Conservation (phyloP, 257 asterid species). For the Knoxia roxburghii region DNA sequence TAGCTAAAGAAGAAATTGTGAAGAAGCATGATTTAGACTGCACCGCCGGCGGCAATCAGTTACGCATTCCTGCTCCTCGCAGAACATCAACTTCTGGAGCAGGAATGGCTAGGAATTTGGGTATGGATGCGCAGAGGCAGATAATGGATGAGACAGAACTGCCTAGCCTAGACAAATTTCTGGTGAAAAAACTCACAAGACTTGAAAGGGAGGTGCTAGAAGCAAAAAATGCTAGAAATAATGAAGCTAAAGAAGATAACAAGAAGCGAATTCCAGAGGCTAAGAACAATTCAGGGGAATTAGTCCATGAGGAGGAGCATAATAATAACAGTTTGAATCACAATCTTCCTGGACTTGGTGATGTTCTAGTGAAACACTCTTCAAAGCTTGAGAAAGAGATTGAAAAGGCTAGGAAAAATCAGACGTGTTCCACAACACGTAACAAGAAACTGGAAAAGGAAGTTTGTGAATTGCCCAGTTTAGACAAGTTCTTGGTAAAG, state of each 20-base stretch:
- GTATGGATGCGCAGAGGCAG: constrained; percentile 17
- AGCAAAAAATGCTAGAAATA: constrained; percentile 61
- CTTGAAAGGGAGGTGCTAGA: constrained; percentile 88
- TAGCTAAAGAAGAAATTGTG: constrained; percentile 40
- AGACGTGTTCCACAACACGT: constrained; percentile 17
- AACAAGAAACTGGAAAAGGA: constrained; percentile 23
- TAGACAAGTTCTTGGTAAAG: constrained; percentile 68
- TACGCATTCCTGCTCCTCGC: constrained; percentile 24
- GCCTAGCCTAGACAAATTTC: constrained; percentile 77
- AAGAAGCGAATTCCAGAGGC: constrained; percentile 20
- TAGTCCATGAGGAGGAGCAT: neutral
- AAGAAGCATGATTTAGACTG: constrained; percentile 20
- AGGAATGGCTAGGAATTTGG: constrained; percentile 16
- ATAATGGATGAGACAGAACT: constrained; percentile 35
- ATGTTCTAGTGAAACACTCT: constrained; percentile 38
- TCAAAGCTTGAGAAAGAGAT: constrained; percentile 72
- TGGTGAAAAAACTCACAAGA: constrained; percentile 74
- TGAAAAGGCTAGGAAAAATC: constrained; percentile 36
- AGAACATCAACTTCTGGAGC: constrained; percentile 33
- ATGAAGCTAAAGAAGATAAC: constrained; percentile 28
- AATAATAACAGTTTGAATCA: neutral
- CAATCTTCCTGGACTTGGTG: constrained; percentile 48
- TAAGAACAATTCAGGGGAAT: constrained; percentile 24
- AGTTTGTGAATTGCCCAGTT: constrained; percentile 48
- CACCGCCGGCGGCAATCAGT: constrained; percentile 11